A percentile compares a stretch with the other conserved stretches of the same genome.
These are phyloP conservation scores for Ceratocystis destructans DNA, from an alignment of 2,329 filamentous ascomycete species.

Conservation along the genomic window DNA sequence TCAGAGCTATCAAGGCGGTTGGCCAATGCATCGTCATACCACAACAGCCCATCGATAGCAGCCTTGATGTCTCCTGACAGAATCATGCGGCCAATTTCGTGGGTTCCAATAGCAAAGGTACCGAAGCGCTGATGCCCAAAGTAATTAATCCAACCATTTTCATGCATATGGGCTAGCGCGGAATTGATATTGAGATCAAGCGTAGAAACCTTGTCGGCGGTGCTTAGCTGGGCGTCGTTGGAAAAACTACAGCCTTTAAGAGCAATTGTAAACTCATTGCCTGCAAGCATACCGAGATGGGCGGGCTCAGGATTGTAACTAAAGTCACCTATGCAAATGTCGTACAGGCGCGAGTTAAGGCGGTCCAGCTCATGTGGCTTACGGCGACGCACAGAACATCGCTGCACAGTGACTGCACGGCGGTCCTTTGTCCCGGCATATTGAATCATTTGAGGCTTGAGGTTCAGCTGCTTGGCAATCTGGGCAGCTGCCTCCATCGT, in stretches of 20 bases:
- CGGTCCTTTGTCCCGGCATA: slow-evolving; percentile 83
- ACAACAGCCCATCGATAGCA: slow-evolving; percentile 63
- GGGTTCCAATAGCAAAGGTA: slow-evolving; percentile 72
- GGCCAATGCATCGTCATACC: slow-evolving; percentile 52
- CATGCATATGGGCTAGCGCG: slow-evolving; percentile 52
- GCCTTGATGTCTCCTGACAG: slow-evolving; percentile 67
- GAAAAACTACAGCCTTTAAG: slow-evolving; percentile 57
- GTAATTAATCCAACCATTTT: slow-evolving; percentile 88
- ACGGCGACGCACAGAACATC: slow-evolving; percentile 50
- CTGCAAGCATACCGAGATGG: slow-evolving; percentile 67
- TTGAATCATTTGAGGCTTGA: slow-evolving; percentile 59
- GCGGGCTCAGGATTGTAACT: slow-evolving; percentile 58
- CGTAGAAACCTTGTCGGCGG: slow-evolving; percentile 25
- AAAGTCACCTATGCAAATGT: slow-evolving; percentile 63
- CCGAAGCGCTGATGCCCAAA: slow-evolving; percentile 96
- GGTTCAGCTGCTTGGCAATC: slow-evolving; percentile 58
- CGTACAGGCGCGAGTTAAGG: slow-evolving; percentile 50
- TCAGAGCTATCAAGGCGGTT: slow-evolving; percentile 31
- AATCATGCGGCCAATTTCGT: slow-evolving; percentile 72
- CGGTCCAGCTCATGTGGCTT: slow-evolving; percentile 46
- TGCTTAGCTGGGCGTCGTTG: slow-evolving; percentile 20
- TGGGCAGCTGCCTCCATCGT: slow-evolving; percentile 82
- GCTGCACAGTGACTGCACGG: slow-evolving; percentile 71
- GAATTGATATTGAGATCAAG: slow-evolving; percentile 33
- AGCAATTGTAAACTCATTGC: slow-evolving; percentile 89